Evolutionary conservation across 345 rosid genomes (phyloP).

Genomic region (Tarenaya hassleriana): DNA sequence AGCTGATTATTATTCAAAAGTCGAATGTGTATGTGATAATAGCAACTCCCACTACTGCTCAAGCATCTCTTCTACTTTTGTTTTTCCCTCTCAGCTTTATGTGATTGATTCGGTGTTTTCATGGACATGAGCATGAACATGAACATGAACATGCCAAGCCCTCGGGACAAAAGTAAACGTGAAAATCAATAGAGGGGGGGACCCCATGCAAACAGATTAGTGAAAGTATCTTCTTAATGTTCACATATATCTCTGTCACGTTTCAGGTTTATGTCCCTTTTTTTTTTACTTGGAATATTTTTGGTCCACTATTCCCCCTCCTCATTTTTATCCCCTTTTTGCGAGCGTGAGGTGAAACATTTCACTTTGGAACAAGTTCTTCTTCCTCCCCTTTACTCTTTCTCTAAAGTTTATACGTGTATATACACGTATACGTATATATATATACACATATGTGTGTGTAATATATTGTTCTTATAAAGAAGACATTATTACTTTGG

Average conservation of each 20-base stretch:
- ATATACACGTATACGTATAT: neutral
- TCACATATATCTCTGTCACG: constrained; percentile 28
- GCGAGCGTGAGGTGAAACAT: constrained; percentile 11
- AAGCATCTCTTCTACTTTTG: constrained; percentile 17
- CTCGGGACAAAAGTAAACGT: constrained; percentile 16
- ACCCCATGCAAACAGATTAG: constrained; percentile 17
- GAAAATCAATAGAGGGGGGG: constrained; percentile 16
- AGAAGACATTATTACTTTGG: too few relatives aligned
- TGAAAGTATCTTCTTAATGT: constrained; percentile 28
- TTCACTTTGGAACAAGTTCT: constrained; percentile 24
- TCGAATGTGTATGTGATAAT: constrained; percentile 11
- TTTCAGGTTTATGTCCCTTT: constrained; percentile 11
- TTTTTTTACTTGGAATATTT: neutral
- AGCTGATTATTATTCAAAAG: neutral
- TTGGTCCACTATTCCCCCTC: constrained; percentile 19
- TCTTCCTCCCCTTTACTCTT: constrained; percentile 24
- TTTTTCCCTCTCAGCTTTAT: constrained; percentile 7
- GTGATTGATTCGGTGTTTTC: too few relatives aligned
- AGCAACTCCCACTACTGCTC: constrained; percentile 14
- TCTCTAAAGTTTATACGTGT: constrained; percentile 6
- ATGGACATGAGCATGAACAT: too few relatives aligned
- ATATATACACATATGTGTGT: constrained; percentile 1
- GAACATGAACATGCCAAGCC: too few relatives aligned
- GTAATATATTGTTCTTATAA: too few relatives aligned
- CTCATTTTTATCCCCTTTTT: constrained; percentile 1